A percentile compares a stretch with the other conserved stretches of the same genome.
Conservation (phyloP, 2,329 filamentous ascomycete genomes). For the Xylaria digitata region DNA sequence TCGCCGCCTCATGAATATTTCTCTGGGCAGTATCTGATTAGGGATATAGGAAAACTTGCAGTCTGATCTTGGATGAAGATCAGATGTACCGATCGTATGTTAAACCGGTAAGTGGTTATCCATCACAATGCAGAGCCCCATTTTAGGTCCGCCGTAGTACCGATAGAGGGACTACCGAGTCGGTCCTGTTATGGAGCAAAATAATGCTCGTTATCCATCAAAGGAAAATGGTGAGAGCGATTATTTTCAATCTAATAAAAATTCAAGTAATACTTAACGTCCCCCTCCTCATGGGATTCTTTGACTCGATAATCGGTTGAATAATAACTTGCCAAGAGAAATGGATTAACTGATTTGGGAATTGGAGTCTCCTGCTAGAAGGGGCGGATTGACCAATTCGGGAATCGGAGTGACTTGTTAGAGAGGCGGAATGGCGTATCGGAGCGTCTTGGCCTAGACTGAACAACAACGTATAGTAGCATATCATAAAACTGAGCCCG, state of each 20-base stretch:
- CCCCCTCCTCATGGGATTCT: background rate
- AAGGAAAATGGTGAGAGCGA: background rate
- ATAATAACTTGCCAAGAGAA: background rate
- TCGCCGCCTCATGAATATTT: background rate
- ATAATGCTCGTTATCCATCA: constrained; percentile 40
- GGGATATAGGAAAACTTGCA: background rate
- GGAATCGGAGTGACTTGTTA: too few species aligned
- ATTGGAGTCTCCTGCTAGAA: too few species aligned
- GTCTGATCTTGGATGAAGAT: background rate
- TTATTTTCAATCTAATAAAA: background rate
- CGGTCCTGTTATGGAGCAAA: constrained; percentile 49
- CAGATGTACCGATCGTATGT: constrained; percentile 14
- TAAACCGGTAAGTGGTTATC: constrained; percentile 10
- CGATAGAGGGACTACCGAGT: constrained; percentile 46
- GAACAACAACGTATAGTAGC: too few species aligned
- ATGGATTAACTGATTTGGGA: background rate
- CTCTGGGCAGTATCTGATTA: background rate
- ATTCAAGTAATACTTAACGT: background rate
- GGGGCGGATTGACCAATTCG: too few species aligned
- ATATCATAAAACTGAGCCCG: background rate
- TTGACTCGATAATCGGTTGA: background rate
- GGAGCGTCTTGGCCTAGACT: too few species aligned
- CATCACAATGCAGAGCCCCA: constrained; percentile 19
- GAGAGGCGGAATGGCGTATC: too few species aligned
- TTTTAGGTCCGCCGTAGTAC: constrained; percentile 36